Percentiles rank a stretch among this genome's conserved stretches.
These are phyloP conservation scores for Panicum miliaceum DNA, from an alignment of 176 grass and related monocot genomes.

Conservation along the genomic window DNA sequence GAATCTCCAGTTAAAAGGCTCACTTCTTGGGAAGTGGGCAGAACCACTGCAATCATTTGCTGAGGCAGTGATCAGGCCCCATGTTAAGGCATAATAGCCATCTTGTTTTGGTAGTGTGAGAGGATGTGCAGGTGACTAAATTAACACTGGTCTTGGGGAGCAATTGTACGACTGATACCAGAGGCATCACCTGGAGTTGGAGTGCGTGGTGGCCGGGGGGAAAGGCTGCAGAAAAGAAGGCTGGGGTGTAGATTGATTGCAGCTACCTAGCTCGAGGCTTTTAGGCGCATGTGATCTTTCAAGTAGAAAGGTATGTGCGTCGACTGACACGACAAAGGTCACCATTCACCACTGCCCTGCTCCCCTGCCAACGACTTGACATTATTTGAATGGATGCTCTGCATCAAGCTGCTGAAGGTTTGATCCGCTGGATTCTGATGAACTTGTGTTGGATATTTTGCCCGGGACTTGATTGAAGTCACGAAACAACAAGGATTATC, in stretches of 20 bases:
- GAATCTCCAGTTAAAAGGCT: background rate
- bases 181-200: conserved; percentile 56
- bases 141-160: conserved; percentile 36
- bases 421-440: background rate
- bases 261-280: conserved; percentile 42
- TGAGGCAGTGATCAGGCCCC: background rate
- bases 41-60: conserved; percentile 28
- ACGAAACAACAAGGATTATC: background rate
- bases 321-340: background rate
- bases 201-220: conserved; percentile 35
- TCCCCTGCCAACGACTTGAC: background rate
- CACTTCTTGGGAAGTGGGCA: background rate
- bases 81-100: conserved; percentile 43
- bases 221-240: conserved; percentile 30
- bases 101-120: conserved; percentile 34
- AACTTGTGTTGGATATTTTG: background rate
- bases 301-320: conserved; percentile 25
- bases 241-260: conserved; percentile 4
- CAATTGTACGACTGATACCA: conserved; percentile 45
- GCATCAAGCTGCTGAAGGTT: background rate
- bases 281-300: conserved; percentile 51
- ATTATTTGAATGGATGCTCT: background rate
- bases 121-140: conserved; percentile 19
- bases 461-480: background rate
- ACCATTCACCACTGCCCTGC: too few species aligned